These are phyloP conservation scores for Gaeumannomyces tritici DNA, from an alignment of 2,329 filamentous ascomycete genomes.

Conservation along the genomic window DNA sequence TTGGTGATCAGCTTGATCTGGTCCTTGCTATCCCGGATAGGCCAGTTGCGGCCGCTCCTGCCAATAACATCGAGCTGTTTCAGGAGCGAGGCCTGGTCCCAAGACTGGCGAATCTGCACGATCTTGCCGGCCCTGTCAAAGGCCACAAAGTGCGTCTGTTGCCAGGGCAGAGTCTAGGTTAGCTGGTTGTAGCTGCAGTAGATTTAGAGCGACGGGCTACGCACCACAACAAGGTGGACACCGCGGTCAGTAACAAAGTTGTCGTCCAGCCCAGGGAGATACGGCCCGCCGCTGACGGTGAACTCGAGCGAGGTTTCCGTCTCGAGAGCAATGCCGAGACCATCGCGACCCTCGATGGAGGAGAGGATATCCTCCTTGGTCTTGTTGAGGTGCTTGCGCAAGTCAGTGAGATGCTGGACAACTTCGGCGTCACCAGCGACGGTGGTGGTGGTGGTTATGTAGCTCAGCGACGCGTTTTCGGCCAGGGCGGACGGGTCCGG, in stretches of 20 bases:
- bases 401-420: conserved; percentile 67
- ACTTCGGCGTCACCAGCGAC: conserved; percentile 65
- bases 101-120: conserved; percentile 76
- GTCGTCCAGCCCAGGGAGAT: conserved; percentile 83
- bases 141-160: conserved; percentile 77
- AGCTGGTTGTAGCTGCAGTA: conserved; percentile 1
- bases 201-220: conserved; percentile 22
- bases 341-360: conserved; percentile 59
- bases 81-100: conserved; percentile 89
- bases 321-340: conserved; percentile 57
- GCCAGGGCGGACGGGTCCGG: conserved; percentile 56
- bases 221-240: conserved; percentile 72
- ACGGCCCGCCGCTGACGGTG: conserved; percentile 68
- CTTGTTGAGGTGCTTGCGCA: conserved; percentile 70
- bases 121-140: conserved; percentile 75
- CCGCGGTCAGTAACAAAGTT: conserved; percentile 83
- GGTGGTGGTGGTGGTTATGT: conserved; percentile 78
- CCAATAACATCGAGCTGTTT: conserved; percentile 94
- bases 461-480: conserved; percentile 63
- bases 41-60: conserved; percentile 84
- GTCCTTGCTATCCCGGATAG: conserved; percentile 78
- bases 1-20: conserved; percentile 68
- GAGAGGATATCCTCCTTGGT: conserved; percentile 70
- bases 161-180: background rate
- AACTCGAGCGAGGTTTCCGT: conserved; percentile 80